Evolutionary conservation across 208 protist species (phyloP).

Genomic region (Acanthamoeba divionensis): DNA sequence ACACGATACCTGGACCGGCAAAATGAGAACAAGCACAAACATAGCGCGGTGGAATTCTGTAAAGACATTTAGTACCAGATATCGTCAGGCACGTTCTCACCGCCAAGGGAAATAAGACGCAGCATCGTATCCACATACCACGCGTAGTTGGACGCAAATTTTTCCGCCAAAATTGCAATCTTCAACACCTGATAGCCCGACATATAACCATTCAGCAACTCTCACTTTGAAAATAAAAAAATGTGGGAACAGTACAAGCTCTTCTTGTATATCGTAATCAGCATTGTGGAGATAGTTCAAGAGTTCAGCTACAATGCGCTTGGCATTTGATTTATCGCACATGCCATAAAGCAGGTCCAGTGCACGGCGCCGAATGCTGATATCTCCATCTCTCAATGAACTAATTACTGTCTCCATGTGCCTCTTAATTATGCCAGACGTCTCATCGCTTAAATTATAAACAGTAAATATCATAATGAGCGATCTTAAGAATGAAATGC

Average conservation of each 20-base stretch:
- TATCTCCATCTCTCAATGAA: constrained; percentile 94
- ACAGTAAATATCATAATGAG: constrained; percentile 86
- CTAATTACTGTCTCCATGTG: constrained; percentile 58
- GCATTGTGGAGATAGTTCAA: constrained; percentile 78
- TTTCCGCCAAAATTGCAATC: constrained; percentile 94
- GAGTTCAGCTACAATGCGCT: constrained; percentile 84
- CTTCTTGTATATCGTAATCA: constrained; percentile 90
- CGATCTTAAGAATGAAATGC: too few species aligned
- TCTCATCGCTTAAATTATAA: constrained; percentile 62
- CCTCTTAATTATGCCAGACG: constrained; percentile 35
- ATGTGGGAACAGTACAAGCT: constrained; percentile 84
- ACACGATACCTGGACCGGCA: constrained; percentile 79
- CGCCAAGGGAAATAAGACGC: constrained; percentile 91
- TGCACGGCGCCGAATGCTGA: constrained; percentile 94
- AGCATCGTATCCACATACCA: constrained; percentile 97
- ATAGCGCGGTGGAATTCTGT: not conserved
- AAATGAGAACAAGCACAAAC: not conserved
- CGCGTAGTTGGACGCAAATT: constrained; percentile 86
- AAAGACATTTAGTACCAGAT: constrained; percentile 89
- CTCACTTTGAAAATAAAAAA: not conserved
- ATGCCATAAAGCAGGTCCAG: constrained; percentile 96
- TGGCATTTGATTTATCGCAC: constrained; percentile 90
- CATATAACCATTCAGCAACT: not conserved
- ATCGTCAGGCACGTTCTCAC: constrained; percentile 92
- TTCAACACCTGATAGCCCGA: constrained; percentile 81